Percentiles rank a stretch among this genome's conserved stretches.
These are phyloP conservation scores for Plasmodiophora brassicae DNA, from an alignment of 208 protist genomes.

Conservation along the genomic window DNA sequence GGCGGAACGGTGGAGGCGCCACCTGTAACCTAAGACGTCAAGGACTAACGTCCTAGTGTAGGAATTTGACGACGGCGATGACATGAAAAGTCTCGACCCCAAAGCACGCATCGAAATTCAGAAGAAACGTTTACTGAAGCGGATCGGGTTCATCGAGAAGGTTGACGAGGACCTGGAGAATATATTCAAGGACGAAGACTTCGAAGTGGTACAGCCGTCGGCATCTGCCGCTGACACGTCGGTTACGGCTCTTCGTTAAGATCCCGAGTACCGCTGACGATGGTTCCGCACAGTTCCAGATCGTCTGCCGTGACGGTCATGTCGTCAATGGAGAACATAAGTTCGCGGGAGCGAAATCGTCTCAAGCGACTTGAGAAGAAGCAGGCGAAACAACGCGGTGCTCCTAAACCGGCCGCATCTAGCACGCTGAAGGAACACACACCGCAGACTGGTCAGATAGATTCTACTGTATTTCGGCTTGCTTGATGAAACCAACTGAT, in stretches of 20 bases:
- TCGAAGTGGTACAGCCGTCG: background rate
- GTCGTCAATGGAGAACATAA: background rate
- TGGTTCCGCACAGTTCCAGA: slow-evolving; percentile 1
- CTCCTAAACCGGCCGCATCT: background rate
- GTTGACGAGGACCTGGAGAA: background rate
- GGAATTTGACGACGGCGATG: background rate
- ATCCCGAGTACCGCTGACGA: too few relatives aligned
- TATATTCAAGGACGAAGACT: slow-evolving; percentile 12
- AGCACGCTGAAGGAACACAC: too few relatives aligned
- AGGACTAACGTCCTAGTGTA: too few relatives aligned
- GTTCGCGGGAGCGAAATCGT: background rate
- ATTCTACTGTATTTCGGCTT: background rate
- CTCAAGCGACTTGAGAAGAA: slow-evolving; percentile 18
- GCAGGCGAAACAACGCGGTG: background rate
- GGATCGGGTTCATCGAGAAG: background rate
- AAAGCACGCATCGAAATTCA: slow-evolving; percentile 25
- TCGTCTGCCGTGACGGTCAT: background rate
- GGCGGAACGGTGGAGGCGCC: background rate
- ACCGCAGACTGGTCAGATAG: background rate
- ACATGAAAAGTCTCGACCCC: background rate
- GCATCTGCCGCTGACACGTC: too few relatives aligned
- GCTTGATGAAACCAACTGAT: background rate
- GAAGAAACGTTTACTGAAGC: background rate
- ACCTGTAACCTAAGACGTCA: too few relatives aligned
- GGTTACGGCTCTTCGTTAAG: too few relatives aligned